phyloP scores from a whole-genome alignment of 1,284 basidiomycete species.

The Naganishia cerealis region DNA sequence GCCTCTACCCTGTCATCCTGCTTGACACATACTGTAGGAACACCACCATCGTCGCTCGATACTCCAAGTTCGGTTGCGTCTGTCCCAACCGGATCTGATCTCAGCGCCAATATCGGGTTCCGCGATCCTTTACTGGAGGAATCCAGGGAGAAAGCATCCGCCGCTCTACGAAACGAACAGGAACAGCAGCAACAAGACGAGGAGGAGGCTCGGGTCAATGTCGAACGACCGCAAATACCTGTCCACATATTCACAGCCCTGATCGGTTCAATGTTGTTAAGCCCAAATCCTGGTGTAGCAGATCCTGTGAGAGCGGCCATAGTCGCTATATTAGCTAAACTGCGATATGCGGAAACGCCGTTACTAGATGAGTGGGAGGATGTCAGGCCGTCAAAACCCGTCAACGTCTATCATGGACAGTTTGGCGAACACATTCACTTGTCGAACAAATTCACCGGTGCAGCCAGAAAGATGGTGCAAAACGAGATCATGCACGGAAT shows the following conservation, averaged over 20 bases:
- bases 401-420: conserved; percentile 47
- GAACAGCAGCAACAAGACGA: neutral
- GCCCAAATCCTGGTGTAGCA: conserved; percentile 71
- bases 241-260: conserved; percentile 88
- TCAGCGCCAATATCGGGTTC: conserved; percentile 15
- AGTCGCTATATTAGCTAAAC: conserved; percentile 68
- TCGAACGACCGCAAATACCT: conserved; percentile 61
- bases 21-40: conserved; percentile 4
- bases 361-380: conserved; percentile 46
- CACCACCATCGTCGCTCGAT: conserved; percentile 19
- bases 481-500: conserved; percentile 78
- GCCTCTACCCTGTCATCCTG: conserved; percentile 28
- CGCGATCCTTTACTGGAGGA: conserved; percentile 6
- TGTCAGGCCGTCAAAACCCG: conserved; percentile 34
- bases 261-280: conserved; percentile 81
- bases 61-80: conserved; percentile 32
- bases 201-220: conserved; percentile 9
- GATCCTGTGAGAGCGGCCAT: conserved; percentile 73
- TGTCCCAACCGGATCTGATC: conserved; percentile 11
- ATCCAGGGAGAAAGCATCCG: conserved; percentile 2
- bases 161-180: neutral
- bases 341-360: conserved; percentile 43
- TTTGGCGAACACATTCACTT: conserved; percentile 51
- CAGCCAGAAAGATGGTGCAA: conserved; percentile 67
- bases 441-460: conserved; percentile 58